Percentiles rank a stretch among this genome's conserved stretches.
These are phyloP conservation scores for Esteya vermicola DNA, from an alignment of 2,329 filamentous ascomycete species.

Conservation along the genomic window DNA sequence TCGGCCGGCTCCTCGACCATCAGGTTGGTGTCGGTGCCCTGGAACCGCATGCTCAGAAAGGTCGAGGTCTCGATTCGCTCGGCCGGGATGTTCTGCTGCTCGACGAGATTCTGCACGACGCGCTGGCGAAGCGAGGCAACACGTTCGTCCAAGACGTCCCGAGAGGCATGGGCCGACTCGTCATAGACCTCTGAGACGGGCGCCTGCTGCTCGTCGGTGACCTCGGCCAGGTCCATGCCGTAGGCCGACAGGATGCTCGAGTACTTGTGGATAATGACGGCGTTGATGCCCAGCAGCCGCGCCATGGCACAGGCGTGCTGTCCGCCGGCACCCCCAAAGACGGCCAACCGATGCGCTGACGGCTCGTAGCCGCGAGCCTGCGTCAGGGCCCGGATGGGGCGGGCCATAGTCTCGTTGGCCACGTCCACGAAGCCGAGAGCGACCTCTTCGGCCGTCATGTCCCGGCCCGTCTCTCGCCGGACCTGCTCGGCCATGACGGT, in stretches of 20 bases:
- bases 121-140: background rate
- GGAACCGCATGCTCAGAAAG: background rate
- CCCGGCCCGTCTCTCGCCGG: conserved; percentile 57
- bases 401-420: background rate
- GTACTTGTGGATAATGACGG: background rate
- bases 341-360: no score
- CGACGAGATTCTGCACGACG: background rate
- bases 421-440: background rate
- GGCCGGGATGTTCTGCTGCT: background rate
- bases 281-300: background rate
- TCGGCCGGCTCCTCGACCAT: background rate
- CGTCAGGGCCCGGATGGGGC: no score
- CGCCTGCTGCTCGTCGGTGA: background rate
- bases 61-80: background rate
- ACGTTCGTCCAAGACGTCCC: background rate
- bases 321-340: no score
- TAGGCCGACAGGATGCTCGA: conserved; percentile 35
- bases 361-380: no score
- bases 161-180: background rate
- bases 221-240: conserved; percentile 23
- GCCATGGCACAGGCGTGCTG: background rate
- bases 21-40: background rate
- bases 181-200: background rate
- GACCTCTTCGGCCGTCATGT: conserved; percentile 67
- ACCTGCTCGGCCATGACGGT: conserved; percentile 63